Conservation (phyloP, 805 yeast genomes). For the Wickerhamiella sergipiensis region DNA sequence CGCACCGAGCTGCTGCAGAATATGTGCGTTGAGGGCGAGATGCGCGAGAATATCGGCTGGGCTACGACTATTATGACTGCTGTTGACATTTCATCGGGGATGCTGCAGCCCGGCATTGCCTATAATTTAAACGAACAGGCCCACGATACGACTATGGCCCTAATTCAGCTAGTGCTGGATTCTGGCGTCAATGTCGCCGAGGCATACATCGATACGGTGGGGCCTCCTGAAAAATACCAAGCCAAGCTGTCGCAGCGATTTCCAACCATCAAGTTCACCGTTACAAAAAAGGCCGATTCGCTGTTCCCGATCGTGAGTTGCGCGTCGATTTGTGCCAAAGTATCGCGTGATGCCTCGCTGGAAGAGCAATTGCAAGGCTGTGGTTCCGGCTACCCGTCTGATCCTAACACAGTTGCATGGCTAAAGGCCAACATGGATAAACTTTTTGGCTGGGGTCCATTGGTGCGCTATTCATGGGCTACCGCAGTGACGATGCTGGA, state of each 20-base stretch:
- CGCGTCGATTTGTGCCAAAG: slow-evolving; percentile 93
- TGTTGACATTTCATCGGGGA: slow-evolving; percentile 72
- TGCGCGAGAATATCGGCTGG: slow-evolving; percentile 64
- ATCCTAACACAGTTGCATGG: slow-evolving; percentile 78
- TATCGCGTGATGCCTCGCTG: slow-evolving; percentile 68
- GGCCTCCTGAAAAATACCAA: slow-evolving; percentile 81
- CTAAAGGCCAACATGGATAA: slow-evolving; percentile 46
- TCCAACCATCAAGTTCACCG: slow-evolving; percentile 60
- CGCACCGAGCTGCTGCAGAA: slow-evolving; percentile 48
- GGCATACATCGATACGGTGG: slow-evolving; percentile 89
- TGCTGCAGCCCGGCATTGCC: slow-evolving; percentile 56
- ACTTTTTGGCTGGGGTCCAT: slow-evolving; percentile 73
- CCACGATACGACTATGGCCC: slow-evolving; percentile 77
- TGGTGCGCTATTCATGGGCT: slow-evolving; percentile 85
- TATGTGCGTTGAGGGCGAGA: slow-evolving; percentile 37
- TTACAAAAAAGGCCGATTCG: slow-evolving; percentile 91
- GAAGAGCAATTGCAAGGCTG: slow-evolving; percentile 28
- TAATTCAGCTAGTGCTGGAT: slow-evolving; percentile 53
- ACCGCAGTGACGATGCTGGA: slow-evolving; percentile 66
- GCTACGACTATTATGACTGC: slow-evolving; percentile 78
- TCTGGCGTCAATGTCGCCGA: slow-evolving; percentile 52
- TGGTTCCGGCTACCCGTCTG: slow-evolving; percentile 95
- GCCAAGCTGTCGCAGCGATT: slow-evolving; percentile 55
- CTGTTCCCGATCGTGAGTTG: slow-evolving; percentile 83
- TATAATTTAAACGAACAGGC: slow-evolving; percentile 90